phyloP scores from a whole-genome alignment of 768 basidiomycete species.

The Gymnopilus junonius region DNA sequence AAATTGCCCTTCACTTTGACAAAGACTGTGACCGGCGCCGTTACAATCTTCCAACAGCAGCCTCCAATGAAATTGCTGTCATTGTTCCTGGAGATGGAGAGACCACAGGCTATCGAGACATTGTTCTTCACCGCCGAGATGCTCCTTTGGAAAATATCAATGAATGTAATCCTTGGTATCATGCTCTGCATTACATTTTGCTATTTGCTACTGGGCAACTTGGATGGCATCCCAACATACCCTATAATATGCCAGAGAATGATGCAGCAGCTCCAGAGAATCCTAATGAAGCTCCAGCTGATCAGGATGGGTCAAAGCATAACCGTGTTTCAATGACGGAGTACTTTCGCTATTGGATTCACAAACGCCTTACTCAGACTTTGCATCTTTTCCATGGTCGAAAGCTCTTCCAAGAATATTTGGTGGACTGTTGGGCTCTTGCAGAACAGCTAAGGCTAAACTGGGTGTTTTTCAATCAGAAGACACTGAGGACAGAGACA shows the following conservation, averaged over 20 bases:
- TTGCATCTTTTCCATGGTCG: constrained; percentile 37
- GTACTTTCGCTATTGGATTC: constrained; percentile 36
- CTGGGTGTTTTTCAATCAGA: constrained; percentile 41
- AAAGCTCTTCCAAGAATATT: constrained; percentile 46
- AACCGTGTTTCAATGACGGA: constrained; percentile 16
- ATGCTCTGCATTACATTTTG: constrained; percentile 29
- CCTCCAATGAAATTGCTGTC: constrained; percentile 18
- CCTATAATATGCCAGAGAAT: neutral
- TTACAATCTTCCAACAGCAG: constrained; percentile 46
- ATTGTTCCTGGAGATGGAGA: constrained; percentile 40
- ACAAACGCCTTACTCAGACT: constrained; percentile 23
- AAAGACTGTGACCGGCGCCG: constrained; percentile 31
- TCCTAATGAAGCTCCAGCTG: neutral
- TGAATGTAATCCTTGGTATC: constrained; percentile 31
- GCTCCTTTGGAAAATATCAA: constrained; percentile 28
- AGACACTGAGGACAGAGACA: constrained; percentile 33
- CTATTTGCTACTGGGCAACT: constrained; percentile 34
- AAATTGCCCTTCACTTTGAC: constrained; percentile 17
- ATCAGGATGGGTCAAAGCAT: constrained; percentile 5
- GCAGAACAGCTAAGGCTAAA: constrained; percentile 43
- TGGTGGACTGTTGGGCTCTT: constrained; percentile 50
- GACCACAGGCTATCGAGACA: constrained; percentile 23
- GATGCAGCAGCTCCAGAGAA: neutral
- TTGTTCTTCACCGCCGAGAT: neutral
- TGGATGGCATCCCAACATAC: constrained; percentile 37